phyloP scores from a whole-genome alignment of 495 filamentous ascomycete species.

The Symbiotaphrina buchneri region DNA sequence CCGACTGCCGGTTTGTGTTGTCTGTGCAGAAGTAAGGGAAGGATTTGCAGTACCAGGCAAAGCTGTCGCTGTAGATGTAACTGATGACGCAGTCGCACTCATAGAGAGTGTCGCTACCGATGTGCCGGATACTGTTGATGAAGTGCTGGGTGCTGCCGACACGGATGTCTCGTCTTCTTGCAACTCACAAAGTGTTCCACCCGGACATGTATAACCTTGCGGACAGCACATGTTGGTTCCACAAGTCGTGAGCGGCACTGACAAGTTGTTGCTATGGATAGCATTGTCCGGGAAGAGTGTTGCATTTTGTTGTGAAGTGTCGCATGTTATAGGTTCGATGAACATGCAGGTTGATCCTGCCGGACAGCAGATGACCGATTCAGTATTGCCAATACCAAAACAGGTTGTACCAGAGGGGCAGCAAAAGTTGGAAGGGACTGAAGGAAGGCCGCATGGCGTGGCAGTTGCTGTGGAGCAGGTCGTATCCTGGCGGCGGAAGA shows the following conservation, averaged over 20 bases:
- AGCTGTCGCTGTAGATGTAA: not conserved
- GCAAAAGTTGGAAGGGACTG: conserved; percentile 52
- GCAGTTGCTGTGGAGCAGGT: not conserved
- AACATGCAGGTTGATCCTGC: conserved; percentile 30
- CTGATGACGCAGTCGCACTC: conserved; percentile 3
- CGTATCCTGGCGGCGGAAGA: conserved; percentile 1
- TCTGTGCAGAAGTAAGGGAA: not conserved
- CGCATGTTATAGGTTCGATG: conserved; percentile 52
- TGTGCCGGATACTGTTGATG: not conserved
- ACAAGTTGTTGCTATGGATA: conserved; percentile 47
- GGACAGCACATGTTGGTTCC: conserved; percentile 43
- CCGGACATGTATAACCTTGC: conserved; percentile 49
- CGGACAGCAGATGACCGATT: conserved; percentile 63
- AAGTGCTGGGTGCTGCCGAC: conserved; percentile 2
- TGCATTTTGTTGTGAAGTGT: conserved; percentile 41
- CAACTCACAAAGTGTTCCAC: conserved; percentile 17
- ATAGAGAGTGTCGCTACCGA: not conserved
- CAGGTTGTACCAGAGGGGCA: conserved; percentile 42
- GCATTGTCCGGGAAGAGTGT: conserved; percentile 31
- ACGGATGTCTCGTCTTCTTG: conserved; percentile 11
- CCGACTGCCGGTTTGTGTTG: conserved; percentile 2
- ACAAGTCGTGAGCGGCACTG: conserved; percentile 29
- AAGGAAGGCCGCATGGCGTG: conserved; percentile 7
- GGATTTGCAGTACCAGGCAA: conserved; percentile 1
- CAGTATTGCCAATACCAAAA: conserved; percentile 35